Base-by-base conservation (phyloP, 2,329 filamentous ascomycete genomes). In the Elsinoe perseae region DNA sequence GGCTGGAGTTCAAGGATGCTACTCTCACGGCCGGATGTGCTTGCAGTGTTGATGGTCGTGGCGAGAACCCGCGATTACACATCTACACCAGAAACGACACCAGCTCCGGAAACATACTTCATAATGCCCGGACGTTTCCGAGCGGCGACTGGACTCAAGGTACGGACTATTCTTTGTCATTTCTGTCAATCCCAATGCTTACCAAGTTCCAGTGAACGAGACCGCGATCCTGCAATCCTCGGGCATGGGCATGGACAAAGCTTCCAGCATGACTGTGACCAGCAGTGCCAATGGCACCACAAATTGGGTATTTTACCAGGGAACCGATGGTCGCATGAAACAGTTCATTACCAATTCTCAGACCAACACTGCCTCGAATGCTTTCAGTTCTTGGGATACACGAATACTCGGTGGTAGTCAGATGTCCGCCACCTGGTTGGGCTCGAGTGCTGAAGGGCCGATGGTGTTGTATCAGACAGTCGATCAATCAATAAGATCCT, bases 401-500 rank as follows among this genome's bases (percentile, higher is more conserved):
- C 10, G 12, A n/a, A 18, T 40, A 21, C n/a, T 54, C 14, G 12
- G 18, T 14, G 25, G 36, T 30, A 54, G 25, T 23, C 27, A 42
- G 18, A 30, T 54, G 18, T 34, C 34, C 9, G 52, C 52, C 5
- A 40, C 36, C 10, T 54, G 52, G 52, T 20, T 54, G 32, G 32
- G 43, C 12, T 4, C 32, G 9, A 40, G 52, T 27, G n/a, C 32
- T 5, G 32, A 40, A 16, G 52, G 52, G 16, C 52, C 52, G 1
- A 30, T 44, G 52, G 52, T 54, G 36, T 20, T 54, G 18, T 54
- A 42, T 43, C 32, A 54, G 52, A 50, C 44, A 30, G 16, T 7
- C 4, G 12, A 23, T 8, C 16, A 21, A 25, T n/a, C 18, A 18
- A 30, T 50, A 18, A 16, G 27, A 14, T 20, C 44, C 14, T 50